Evolutionary conservation across 2,329 filamentous ascomycete species (phyloP).

Genomic region (Ceratocystis alfenasii): DNA sequence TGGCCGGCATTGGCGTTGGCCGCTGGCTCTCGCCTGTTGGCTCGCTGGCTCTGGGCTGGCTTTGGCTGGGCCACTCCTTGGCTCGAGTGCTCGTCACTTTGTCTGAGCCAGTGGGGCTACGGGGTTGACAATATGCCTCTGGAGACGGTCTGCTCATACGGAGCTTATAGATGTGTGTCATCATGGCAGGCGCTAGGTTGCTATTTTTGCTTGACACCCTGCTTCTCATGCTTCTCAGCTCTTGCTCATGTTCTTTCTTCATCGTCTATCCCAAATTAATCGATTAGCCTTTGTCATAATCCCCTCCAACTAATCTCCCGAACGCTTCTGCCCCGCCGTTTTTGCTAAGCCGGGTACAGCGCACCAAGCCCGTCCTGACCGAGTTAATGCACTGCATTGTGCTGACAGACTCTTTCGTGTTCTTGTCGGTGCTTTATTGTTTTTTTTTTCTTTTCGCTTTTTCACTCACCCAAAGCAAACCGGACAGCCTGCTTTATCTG

Average conservation of each 20-base stretch:
- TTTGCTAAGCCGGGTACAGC: background rate
- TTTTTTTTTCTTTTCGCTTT: background rate
- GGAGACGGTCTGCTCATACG: no score
- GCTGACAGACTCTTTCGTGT: background rate
- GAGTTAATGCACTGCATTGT: background rate
- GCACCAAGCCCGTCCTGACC: background rate
- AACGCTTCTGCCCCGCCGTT: background rate
- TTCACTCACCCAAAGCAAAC: no score
- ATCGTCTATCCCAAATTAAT: no score
- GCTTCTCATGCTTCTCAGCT: no score
- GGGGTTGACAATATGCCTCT: background rate
- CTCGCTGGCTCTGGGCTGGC: no score
- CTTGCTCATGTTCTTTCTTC: no score
- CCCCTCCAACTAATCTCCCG: background rate
- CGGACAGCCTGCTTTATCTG: background rate
- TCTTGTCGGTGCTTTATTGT: background rate
- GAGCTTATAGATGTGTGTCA: no score
- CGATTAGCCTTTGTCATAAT: background rate
- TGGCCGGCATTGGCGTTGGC: background rate
- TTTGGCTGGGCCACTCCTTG: background rate
- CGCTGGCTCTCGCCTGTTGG: background rate
- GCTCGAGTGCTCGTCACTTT: background rate
- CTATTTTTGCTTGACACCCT: no score
- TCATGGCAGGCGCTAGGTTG: no score
- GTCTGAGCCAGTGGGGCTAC: background rate